phyloP scores from a whole-genome alignment of 1,284 basidiomycete genomes.

The Trametes polyzona region DNA sequence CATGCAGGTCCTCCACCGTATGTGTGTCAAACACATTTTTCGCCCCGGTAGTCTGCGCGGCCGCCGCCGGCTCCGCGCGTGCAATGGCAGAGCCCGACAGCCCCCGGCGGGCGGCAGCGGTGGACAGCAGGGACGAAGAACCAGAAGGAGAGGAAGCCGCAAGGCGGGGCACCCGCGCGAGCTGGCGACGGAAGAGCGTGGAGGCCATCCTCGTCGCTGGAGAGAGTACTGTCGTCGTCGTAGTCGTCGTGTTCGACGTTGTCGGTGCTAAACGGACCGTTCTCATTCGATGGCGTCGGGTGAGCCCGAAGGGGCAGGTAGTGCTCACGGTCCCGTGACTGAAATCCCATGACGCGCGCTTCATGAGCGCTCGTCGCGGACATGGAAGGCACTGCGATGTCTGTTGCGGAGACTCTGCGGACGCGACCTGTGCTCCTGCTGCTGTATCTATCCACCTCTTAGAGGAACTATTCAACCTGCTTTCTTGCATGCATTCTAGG shows the following conservation, averaged over 20 bases:
- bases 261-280: slow-evolving; percentile 40
- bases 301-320: slow-evolving; percentile 23
- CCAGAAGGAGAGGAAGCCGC: slow-evolving; percentile 31
- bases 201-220: slow-evolving; percentile 52
- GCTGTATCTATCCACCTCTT: slow-evolving; percentile 3
- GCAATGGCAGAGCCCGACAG: slow-evolving; percentile 28
- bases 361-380: background rate
- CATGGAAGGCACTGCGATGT: slow-evolving; percentile 6
- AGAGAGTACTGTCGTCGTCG: slow-evolving; percentile 19
- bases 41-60: slow-evolving; percentile 33
- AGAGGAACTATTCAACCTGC: background rate
- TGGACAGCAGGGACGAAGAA: slow-evolving; percentile 18
- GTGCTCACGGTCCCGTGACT: slow-evolving; percentile 31
- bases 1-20: slow-evolving; percentile 83
- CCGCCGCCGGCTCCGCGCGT: slow-evolving; percentile 30
- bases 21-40: slow-evolving; percentile 65
- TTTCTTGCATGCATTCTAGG: slow-evolving; percentile 11
- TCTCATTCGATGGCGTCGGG: slow-evolving; percentile 34
- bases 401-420: slow-evolving; percentile 8
- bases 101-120: slow-evolving; percentile 26
- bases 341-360: background rate
- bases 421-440: slow-evolving; percentile 12
- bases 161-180: slow-evolving; percentile 38
- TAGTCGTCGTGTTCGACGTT: slow-evolving; percentile 36
- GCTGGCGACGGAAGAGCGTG: slow-evolving; percentile 51